These are phyloP conservation scores for Verticillium longisporum DNA, from an alignment of 2,329 filamentous ascomycete species.

Conservation along the genomic window DNA sequence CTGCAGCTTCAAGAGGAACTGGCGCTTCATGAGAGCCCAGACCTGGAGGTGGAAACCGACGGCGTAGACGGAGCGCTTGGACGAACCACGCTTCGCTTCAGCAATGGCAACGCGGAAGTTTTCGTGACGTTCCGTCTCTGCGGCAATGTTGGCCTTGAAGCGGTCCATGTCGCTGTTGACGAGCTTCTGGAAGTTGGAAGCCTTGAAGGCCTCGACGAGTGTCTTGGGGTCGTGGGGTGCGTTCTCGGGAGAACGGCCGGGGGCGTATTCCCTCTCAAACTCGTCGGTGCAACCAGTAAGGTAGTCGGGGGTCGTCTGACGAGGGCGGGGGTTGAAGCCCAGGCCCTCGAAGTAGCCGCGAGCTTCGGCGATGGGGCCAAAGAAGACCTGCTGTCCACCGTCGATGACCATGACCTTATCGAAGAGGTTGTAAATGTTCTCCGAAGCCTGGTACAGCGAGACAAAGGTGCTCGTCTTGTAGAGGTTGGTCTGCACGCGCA, in stretches of 20 bases:
- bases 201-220: conserved; percentile 62
- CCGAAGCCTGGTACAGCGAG: conserved; percentile 77
- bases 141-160: conserved; percentile 58
- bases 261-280: conserved; percentile 72
- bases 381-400: conserved; percentile 68
- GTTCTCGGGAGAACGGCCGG: conserved; percentile 57
- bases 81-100: conserved; percentile 71
- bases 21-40: conserved; percentile 75
- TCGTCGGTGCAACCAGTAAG: conserved; percentile 76
- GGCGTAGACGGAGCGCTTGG: conserved; percentile 72
- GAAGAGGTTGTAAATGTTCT: conserved; percentile 72
- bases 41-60: conserved; percentile 79
- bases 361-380: conserved; percentile 61
- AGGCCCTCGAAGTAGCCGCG: conserved; percentile 69
- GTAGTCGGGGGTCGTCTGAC: conserved; percentile 77
- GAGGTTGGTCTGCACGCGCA: conserved; percentile 76
- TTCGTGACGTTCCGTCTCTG: conserved; percentile 61
- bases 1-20: conserved; percentile 81
- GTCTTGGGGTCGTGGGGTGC: conserved; percentile 62
- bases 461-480: conserved; percentile 82
- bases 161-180: conserved; percentile 59
- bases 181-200: conserved; percentile 51
- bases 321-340: conserved; percentile 66
- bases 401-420: conserved; percentile 83
- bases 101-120: conserved; percentile 71